Percentiles rank a stretch among this genome's conserved stretches.
These are phyloP conservation scores for Cercospora zeina DNA, from an alignment of 2,329 filamentous ascomycete genomes.

Conservation along the genomic window DNA sequence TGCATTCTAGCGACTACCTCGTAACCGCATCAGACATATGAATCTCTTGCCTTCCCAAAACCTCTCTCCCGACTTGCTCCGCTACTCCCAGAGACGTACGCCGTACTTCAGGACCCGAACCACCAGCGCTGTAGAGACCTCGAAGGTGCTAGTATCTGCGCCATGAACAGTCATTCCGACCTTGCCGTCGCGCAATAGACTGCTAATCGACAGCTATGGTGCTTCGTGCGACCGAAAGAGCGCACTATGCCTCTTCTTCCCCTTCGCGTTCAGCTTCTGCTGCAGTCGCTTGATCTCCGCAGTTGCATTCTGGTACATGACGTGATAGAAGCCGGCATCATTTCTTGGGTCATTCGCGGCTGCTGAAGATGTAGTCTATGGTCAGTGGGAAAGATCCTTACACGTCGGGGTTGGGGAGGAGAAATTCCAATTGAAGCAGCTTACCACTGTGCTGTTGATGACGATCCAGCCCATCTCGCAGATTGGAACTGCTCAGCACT, in stretches of 20 bases:
- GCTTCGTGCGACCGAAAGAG: neutral
- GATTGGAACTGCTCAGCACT: neutral
- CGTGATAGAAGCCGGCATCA: neutral
- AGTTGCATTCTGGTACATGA: neutral
- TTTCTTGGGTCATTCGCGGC: neutral
- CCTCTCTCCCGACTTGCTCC: no score
- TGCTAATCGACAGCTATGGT: neutral
- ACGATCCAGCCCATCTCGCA: neutral
- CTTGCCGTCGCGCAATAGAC: neutral
- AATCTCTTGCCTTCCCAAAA: neutral
- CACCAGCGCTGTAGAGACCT: neutral
- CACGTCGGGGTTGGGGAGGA: neutral
- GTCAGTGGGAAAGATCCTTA: neutral
- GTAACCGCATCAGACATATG: neutral
- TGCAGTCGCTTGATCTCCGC: neutral
- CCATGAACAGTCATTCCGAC: neutral
- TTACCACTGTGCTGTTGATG: neutral
- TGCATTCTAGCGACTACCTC: no score
- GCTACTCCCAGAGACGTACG: neutral
- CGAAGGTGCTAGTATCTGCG: neutral
- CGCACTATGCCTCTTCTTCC: neutral
- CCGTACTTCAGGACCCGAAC: neutral
- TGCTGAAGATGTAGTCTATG: neutral
- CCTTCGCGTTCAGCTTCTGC: neutral
- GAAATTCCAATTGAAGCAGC: neutral